Conservation (phyloP, 345 rosid genomes). For the Citrus hindsii region DNA sequence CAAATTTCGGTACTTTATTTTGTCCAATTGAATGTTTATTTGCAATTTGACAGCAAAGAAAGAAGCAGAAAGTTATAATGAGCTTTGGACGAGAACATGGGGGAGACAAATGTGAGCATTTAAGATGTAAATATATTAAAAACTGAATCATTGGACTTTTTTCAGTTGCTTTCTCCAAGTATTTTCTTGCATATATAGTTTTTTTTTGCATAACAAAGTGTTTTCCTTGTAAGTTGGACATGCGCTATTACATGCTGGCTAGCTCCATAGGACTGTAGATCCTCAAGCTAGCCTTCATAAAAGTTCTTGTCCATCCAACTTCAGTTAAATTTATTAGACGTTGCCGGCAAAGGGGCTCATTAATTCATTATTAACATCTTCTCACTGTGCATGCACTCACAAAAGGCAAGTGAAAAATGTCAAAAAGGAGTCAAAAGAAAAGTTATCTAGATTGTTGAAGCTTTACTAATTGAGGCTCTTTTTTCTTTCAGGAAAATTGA, state of each 20-base stretch:
- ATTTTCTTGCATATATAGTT: neutral
- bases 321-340: neutral
- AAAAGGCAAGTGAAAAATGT: slow-evolving; percentile 7
- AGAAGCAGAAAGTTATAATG: neutral
- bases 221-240: neutral
- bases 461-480: slow-evolving; percentile 11
- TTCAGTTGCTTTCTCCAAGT: neutral
- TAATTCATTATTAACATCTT: neutral
- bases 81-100: neutral
- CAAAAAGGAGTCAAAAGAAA: slow-evolving; percentile 27
- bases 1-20: neutral
- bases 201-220: neutral
- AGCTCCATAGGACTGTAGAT: neutral
- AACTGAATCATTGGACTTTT: neutral
- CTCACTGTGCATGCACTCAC: slow-evolving; percentile 11
- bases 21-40: neutral
- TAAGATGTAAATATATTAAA: too few relatives aligned
- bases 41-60: neutral
- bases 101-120: neutral
- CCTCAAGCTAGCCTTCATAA: neutral
- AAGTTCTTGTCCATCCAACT: neutral
- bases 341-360: neutral
- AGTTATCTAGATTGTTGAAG: slow-evolving; percentile 9
- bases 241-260: neutral
- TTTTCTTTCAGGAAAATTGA: slow-evolving; percentile 16